phyloP scores from a whole-genome alignment of 2,329 filamentous ascomycete genomes.

The Phyllosticta citriasiana region DNA sequence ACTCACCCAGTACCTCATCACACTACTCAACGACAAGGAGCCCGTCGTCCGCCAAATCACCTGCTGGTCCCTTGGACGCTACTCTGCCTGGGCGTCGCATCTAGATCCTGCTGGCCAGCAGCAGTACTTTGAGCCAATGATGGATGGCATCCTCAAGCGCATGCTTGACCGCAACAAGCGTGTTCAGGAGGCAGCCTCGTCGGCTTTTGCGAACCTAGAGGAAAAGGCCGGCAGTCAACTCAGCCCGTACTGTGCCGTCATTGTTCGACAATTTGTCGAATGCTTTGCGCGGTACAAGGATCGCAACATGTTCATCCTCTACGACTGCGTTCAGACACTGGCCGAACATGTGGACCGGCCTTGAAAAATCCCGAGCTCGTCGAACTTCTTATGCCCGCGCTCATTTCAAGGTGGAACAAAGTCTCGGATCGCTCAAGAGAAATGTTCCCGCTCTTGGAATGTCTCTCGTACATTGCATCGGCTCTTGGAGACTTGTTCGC shows the following conservation, averaged over 20 bases:
- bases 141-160: constrained; percentile 87
- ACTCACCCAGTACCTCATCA: constrained; percentile 81
- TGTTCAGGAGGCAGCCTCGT: constrained; percentile 92
- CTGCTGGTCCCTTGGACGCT: constrained; percentile 92
- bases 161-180: constrained; percentile 98
- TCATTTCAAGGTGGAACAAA: constrained; percentile 79
- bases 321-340: constrained; percentile 95
- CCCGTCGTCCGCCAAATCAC: constrained; percentile 93
- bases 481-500: constrained; percentile 75
- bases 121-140: constrained; percentile 84
- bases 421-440: constrained; percentile 84
- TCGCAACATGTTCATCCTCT: constrained; percentile 96
- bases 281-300: constrained; percentile 97
- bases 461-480: constrained; percentile 84
- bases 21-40: constrained; percentile 71
- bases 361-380: constrained; percentile 75
- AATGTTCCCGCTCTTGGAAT: constrained; percentile 91
- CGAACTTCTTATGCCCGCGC: constrained; percentile 79
- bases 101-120: constrained; percentile 59
- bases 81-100: constrained; percentile 82
- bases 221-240: constrained; percentile 79
- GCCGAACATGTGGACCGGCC: constrained; percentile 75
- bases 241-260: constrained; percentile 77
- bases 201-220: constrained; percentile 90
- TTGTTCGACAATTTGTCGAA: constrained; percentile 81